Evolutionary conservation across 345 rosid species (phyloP).

Genomic region (Clausena lansium): DNA sequence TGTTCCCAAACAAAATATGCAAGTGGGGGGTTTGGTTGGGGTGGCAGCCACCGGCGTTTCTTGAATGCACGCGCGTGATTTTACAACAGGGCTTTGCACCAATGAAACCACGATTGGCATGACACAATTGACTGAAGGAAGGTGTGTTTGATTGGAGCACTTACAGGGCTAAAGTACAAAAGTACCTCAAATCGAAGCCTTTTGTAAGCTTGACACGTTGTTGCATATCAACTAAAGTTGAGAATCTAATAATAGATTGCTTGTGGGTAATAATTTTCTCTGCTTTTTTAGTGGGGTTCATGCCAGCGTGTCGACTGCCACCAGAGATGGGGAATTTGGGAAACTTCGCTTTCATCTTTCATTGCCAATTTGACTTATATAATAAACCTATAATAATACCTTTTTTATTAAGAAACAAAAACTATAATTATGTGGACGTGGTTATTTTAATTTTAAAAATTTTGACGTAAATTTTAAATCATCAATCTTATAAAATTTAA

Average conservation of each 20-base stretch:
- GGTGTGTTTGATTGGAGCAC: neutral
- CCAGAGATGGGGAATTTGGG: neutral
- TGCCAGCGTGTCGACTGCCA: slow-evolving; percentile 15
- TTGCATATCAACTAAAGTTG: no score
- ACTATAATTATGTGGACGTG: no score
- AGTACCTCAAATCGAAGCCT: neutral
- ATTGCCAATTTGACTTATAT: neutral
- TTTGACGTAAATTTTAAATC: no score
- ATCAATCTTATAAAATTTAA: no score
- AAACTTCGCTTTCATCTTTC: slow-evolving; percentile 8
- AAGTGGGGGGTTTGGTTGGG: neutral
- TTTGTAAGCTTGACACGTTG: slow-evolving; percentile 2
- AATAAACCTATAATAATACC: neutral
- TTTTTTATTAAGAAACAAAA: no score
- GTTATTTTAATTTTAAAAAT: no score
- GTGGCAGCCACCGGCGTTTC: neutral
- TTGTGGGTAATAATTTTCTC: neutral
- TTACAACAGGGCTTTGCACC: neutral
- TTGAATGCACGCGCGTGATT: neutral
- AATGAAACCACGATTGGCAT: neutral
- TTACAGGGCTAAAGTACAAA: neutral
- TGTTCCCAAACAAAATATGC: no score
- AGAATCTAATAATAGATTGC: no score
- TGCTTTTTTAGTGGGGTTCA: slow-evolving; percentile 8
- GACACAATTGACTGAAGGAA: neutral